Evolutionary conservation across 1,284 basidiomycete species (phyloP).

Genomic region (Farysia itapuensis): DNA sequence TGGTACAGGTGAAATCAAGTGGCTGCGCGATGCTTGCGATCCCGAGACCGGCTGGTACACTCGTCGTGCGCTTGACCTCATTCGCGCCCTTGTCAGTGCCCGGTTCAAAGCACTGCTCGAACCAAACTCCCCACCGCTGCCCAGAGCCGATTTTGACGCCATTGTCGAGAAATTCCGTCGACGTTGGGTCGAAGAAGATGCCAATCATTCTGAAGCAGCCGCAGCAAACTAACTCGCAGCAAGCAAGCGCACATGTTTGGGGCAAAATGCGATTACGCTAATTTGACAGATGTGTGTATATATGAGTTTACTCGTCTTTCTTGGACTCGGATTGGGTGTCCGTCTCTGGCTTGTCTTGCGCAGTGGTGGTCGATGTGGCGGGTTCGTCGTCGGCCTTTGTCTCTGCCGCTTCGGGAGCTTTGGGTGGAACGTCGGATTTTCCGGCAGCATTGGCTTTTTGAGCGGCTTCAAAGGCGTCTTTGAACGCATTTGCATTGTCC

Average conservation of each 20-base stretch:
- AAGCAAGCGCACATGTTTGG: too few relatives aligned
- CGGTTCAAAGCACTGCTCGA: constrained; percentile 34
- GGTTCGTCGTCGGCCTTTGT: constrained; percentile 19
- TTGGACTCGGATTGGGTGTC: too few relatives aligned
- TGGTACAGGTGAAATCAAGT: neutral
- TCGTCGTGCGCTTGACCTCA: constrained; percentile 27
- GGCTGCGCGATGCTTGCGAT: constrained; percentile 9
- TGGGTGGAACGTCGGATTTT: constrained; percentile 13
- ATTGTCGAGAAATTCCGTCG: constrained; percentile 5
- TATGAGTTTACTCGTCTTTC: constrained; percentile 26
- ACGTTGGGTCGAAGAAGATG: constrained; percentile 28
- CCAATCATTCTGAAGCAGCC: too few relatives aligned
- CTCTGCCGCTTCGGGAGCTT: constrained; percentile 11
- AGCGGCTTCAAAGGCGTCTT: constrained; percentile 53
- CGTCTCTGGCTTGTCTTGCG: neutral
- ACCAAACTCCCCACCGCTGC: constrained; percentile 2
- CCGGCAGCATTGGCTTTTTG: constrained; percentile 46
- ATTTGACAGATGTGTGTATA: too few relatives aligned
- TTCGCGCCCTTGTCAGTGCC: constrained; percentile 25
- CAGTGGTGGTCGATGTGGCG: too few relatives aligned
- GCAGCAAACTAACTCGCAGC: too few relatives aligned
- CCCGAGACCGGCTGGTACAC: constrained; percentile 49
- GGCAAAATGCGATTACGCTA: too few relatives aligned
- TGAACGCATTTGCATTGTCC: constrained; percentile 66
- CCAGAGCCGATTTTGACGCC: neutral